phyloP scores from a whole-genome alignment of 306 rosid genomes.

The Elaeagnus macrophylla region DNA sequence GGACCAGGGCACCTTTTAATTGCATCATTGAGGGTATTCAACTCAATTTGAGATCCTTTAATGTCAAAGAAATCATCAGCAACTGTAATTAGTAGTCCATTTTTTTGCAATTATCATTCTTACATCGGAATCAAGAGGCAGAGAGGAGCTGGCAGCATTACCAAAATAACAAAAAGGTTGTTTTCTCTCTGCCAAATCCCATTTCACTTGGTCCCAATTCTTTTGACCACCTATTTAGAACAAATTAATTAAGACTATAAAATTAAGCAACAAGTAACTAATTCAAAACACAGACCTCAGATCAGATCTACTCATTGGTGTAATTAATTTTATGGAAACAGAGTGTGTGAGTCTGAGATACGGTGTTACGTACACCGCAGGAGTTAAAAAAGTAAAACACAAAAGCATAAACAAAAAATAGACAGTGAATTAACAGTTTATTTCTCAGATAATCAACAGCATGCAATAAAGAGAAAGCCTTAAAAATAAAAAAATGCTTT shows the following conservation, averaged over 20 bases:
- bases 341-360: too few species aligned
- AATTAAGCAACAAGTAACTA: not conserved
- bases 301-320: not conserved
- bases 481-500: too few species aligned
- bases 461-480: too few species aligned
- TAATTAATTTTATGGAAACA: too few species aligned
- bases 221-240: conserved; percentile 31
- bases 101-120: conserved; percentile 33
- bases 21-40: conserved; percentile 30
- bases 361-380: too few species aligned
- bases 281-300: too few species aligned
- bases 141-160: conserved; percentile 21
- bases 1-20: conserved; percentile 23
- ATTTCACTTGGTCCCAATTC: conserved; percentile 27
- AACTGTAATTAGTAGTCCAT: conserved; percentile 39
- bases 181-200: conserved; percentile 62
- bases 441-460: too few species aligned
- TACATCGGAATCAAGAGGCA: conserved; percentile 26
- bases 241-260: too few species aligned
- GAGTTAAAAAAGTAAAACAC: too few species aligned
- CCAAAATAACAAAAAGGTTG: conserved; percentile 42
- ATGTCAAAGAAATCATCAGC: conserved; percentile 55
- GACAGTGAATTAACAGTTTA: too few species aligned
- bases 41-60: conserved; percentile 28
- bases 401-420: too few species aligned